phyloP scores from a whole-genome alignment of 164 flowering plant genomes.

The Piper betle region DNA sequence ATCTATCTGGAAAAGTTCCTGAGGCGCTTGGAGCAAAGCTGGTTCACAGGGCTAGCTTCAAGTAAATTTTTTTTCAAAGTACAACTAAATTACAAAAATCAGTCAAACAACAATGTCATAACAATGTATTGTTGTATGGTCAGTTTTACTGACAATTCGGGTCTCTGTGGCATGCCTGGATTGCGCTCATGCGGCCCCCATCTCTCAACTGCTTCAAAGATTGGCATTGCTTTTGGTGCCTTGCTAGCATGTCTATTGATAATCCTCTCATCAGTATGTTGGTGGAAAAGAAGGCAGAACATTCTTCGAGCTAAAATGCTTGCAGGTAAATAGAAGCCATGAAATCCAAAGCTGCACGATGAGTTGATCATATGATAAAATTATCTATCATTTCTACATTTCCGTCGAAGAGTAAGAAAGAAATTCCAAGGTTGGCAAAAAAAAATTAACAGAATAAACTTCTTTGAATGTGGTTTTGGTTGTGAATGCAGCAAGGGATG shows the following conservation, averaged over 20 bases:
- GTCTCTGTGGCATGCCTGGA: slow-evolving; percentile 97
- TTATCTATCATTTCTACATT: too few relatives aligned
- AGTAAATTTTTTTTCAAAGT: slow-evolving; percentile 25
- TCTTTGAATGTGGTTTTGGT: neutral
- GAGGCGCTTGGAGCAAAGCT: slow-evolving; percentile 78
- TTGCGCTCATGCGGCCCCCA: slow-evolving; percentile 76
- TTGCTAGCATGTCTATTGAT: slow-evolving; percentile 34
- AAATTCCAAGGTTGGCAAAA: too few relatives aligned
- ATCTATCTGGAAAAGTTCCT: slow-evolving; percentile 78
- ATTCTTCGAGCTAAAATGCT: slow-evolving; percentile 74
- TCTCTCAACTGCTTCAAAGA: slow-evolving; percentile 57
- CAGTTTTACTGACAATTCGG: slow-evolving; percentile 89
- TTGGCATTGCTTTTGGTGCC: slow-evolving; percentile 55
- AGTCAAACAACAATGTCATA: neutral
- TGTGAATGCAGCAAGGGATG: slow-evolving; percentile 66
- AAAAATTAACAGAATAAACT: neutral
- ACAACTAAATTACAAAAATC: neutral
- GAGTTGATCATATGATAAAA: too few relatives aligned
- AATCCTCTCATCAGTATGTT: slow-evolving; percentile 36
- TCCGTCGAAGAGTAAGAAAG: too few relatives aligned
- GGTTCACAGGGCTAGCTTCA: slow-evolving; percentile 93
- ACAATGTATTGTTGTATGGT: neutral
- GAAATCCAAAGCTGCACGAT: neutral
- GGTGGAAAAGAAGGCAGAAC: slow-evolving; percentile 93
- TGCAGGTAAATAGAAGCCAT: slow-evolving; percentile 38